A percentile compares a stretch with the other conserved stretches of the same genome.
Conservation (phyloP, 2,329 filamentous ascomycete species). For the Nothomitra cinnamomea region DNA sequence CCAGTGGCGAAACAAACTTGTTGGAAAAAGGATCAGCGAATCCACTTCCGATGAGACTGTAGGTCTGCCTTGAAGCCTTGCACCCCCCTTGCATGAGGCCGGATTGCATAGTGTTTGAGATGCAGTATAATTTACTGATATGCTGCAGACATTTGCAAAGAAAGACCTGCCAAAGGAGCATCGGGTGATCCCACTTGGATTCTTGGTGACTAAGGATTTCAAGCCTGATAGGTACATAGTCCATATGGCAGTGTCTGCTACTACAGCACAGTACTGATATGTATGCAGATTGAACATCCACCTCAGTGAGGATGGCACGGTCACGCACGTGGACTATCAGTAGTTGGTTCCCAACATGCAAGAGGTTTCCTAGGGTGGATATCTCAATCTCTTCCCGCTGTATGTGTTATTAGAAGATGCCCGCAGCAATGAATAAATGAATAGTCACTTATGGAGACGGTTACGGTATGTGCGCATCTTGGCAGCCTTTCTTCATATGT, state of each 20-base stretch:
- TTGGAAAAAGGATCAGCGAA: slow-evolving; percentile 28
- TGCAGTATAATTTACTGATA: not conserved
- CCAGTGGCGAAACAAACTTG: slow-evolving; percentile 27
- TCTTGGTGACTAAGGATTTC: slow-evolving; percentile 24
- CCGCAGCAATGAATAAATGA: no score
- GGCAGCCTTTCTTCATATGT: no score
- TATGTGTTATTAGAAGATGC: no score
- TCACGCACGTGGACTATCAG: slow-evolving; percentile 26
- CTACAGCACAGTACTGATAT: not conserved
- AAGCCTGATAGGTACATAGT: slow-evolving; percentile 23
- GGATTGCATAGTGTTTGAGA: not conserved
- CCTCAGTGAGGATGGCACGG: slow-evolving; percentile 25
- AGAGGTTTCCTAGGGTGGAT: no score
- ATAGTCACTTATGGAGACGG: no score
- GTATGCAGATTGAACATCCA: slow-evolving; percentile 23
- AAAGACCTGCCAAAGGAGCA: slow-evolving; percentile 27
- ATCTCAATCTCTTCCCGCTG: no score
- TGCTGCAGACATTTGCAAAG: slow-evolving; percentile 25
- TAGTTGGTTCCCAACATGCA: slow-evolving; percentile 7
- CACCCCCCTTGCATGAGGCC: not conserved
- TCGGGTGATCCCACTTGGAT: slow-evolving; percentile 24
- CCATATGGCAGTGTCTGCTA: not conserved
- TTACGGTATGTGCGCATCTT: no score
- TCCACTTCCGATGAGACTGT: slow-evolving; percentile 20
- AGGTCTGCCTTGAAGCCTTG: slow-evolving; percentile 7